Evolutionary conservation across 768 basidiomycete genomes (phyloP).

Genomic region (Piloderma croceum): DNA sequence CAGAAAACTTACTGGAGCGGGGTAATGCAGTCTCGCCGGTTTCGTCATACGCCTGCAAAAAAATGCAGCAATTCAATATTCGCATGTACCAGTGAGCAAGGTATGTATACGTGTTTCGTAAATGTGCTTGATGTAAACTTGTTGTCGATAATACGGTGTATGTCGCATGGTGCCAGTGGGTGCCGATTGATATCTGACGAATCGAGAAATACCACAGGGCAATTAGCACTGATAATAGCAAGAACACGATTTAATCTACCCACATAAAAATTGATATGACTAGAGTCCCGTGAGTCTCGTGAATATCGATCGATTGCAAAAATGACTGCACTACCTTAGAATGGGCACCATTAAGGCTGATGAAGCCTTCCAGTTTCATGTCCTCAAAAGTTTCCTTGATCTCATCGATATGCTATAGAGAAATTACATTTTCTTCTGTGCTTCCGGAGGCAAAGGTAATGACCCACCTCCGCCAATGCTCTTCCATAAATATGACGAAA

Average conservation of each 20-base stretch:
- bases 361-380: constrained; percentile 71
- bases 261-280: constrained; percentile 88
- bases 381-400: constrained; percentile 45
- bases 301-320: neutral
- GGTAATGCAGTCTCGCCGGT: constrained; percentile 45
- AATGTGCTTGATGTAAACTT: constrained; percentile 67
- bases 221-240: no score
- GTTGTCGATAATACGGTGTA: constrained; percentile 64
- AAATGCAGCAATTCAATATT: constrained; percentile 1
- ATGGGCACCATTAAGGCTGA: constrained; percentile 69
- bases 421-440: neutral
- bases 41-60: constrained; percentile 62
- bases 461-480: constrained; percentile 60
- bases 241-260: no score
- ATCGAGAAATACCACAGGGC: no score
- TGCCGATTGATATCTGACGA: constrained; percentile 73
- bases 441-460: neutral
- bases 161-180: constrained; percentile 55
- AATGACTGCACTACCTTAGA: constrained; percentile 57
- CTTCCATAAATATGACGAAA: constrained; percentile 75
- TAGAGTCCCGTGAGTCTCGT: constrained; percentile 27
- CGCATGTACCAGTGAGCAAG: constrained; percentile 2
- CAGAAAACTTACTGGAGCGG: constrained; percentile 34
- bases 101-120: constrained; percentile 59
- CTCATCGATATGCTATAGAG: constrained; percentile 59